Evolutionary conservation across 352 stramenopile species (phyloP).

Genomic region (Phytophthora pistaciae): DNA sequence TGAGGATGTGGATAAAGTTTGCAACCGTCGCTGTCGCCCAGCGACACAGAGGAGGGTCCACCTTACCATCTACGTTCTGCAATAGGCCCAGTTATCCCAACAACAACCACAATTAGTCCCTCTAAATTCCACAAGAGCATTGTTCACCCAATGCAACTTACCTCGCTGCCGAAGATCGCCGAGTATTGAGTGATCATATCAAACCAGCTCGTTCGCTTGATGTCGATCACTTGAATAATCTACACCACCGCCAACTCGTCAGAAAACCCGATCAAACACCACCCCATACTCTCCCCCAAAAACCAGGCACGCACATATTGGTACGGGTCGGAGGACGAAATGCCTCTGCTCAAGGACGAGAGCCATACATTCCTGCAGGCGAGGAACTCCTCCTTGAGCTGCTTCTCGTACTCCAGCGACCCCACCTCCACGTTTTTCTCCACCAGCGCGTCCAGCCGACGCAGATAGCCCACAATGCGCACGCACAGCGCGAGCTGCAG

Average conservation of each 20-base stretch:
- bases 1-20: conserved; percentile 84
- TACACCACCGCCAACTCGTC: conserved; percentile 20
- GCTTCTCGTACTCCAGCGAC: conserved; percentile 73
- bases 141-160: conserved; percentile 8
- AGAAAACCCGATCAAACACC: background rate
- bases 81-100: conserved; percentile 1
- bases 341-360: conserved; percentile 59
- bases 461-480: conserved; percentile 81
- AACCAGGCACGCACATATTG: conserved; percentile 68
- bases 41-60: conserved; percentile 81
- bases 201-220: conserved; percentile 91
- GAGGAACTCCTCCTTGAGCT: conserved; percentile 90
- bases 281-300: background rate
- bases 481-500: conserved; percentile 85
- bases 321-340: conserved; percentile 77
- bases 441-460: conserved; percentile 71
- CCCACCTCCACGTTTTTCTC: conserved; percentile 30
- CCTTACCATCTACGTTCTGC: conserved; percentile 77
- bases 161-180: conserved; percentile 89
- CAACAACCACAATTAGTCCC: background rate
- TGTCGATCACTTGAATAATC: conserved; percentile 89
- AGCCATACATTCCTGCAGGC: conserved; percentile 82
- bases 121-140: background rate
- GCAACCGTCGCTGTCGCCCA: conserved; percentile 86
- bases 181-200: conserved; percentile 93